Percentiles rank a stretch among this genome's conserved stretches.
Evolutionary conservation across 257 asterid species (phyloP).

Genomic region (Fraxinus pennsylvanica): DNA sequence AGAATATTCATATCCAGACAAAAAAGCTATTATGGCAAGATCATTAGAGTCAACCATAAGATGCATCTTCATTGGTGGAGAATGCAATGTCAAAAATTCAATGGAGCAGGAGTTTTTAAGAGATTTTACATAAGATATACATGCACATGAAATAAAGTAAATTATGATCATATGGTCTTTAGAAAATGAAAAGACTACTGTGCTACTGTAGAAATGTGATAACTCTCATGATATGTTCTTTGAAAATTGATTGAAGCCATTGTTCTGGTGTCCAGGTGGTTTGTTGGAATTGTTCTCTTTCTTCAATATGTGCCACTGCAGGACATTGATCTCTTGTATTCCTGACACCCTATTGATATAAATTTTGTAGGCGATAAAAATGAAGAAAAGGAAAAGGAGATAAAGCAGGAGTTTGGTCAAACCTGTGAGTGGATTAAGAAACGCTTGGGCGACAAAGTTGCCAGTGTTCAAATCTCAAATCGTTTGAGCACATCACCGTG

Average conservation of each 20-base stretch:
- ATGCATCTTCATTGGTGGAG: neutral
- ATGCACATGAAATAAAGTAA: neutral
- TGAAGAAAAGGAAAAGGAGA: slow-evolving; percentile 78
- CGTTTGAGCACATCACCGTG: slow-evolving; percentile 94
- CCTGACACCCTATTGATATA: slow-evolving; percentile 13
- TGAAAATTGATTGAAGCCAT: neutral
- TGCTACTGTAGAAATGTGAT: neutral
- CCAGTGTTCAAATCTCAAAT: slow-evolving; percentile 86
- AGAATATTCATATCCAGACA: neutral
- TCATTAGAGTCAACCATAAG: neutral
- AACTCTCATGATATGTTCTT: neutral
- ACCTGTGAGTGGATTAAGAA: slow-evolving; percentile 94
- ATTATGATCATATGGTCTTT: neutral
- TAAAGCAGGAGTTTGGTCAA: slow-evolving; percentile 84
- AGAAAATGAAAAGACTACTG: neutral
- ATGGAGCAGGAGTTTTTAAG: neutral
- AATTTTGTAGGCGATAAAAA: slow-evolving; percentile 74
- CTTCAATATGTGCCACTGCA: neutral
- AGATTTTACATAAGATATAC: neutral
- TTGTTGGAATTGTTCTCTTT: neutral
- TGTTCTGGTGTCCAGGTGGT: neutral
- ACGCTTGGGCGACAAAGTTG: slow-evolving; percentile 75
- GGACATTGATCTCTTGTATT: slow-evolving; percentile 12
- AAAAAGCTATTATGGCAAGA: neutral
- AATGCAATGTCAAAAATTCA: neutral